Base-by-base conservation (phyloP, 2,329 filamentous ascomycete species). In the Neopestalotiopsis sp. region DNA sequence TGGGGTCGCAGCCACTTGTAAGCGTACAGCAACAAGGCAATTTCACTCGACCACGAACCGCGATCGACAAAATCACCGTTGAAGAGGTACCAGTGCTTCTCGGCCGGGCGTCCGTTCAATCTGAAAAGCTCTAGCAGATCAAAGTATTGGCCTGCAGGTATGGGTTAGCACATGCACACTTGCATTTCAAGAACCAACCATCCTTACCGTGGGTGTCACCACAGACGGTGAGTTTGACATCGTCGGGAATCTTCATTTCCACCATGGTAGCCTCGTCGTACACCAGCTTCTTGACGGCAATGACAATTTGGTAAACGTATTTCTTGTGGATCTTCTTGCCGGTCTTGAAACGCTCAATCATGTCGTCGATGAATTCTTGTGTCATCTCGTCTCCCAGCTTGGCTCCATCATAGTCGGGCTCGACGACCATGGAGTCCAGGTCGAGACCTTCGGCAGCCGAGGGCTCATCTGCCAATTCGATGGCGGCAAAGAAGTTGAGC, bases 41-140 rank as follows among this genome's bases (percentile, higher is more conserved):
- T 97, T 80, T 99, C 96, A n/a, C 91, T 94, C 6, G 95, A 98
- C 96, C 96, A 99, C 49, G 94, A 98, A 34, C 96, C 96, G 79
- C 96, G 90, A 80, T 99, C 96, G 67, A 99, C 96, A 78, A 99
- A 99, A 82, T 99, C 96, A 73, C 96, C 96, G 80, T 99, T 99
- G 87, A 99, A 99, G 13, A 99, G 88, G 79, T 98, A 99, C 80
- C 91, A 93, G 79, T 98, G 94, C 78, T 92, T 94, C 71, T 95
- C 94, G 17, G 88, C 89, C 0, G 96, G 96, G 72, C 87, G 89
- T 57, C 96, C 96, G 75, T 97, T 98, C 68, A 96, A 88, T 72
- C 93, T 88, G 90, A 99, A 99, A 71, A 99, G 92, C 80, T 99
- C 94, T 85, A 99, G 91, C 57, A 99, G 87, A 81, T 99, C 96